Conservation (phyloP, 2,329 filamentous ascomycete species). For the Ophiocordyceps camponoti-floridani region DNA sequence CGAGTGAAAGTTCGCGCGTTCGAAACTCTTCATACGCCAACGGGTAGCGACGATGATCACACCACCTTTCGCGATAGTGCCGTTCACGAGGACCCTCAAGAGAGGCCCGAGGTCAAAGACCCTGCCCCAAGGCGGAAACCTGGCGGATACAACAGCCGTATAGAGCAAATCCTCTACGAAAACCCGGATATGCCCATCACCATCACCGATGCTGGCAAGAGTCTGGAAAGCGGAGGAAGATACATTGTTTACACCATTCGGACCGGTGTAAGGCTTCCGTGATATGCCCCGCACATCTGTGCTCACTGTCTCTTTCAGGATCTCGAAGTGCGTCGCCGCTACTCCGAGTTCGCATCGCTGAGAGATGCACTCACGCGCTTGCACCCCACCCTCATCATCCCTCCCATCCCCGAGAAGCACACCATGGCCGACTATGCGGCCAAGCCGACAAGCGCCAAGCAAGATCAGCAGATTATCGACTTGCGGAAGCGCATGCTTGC, state of each 20-base stretch:
- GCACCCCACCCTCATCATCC: slow-evolving; percentile 88
- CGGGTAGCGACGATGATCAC: slow-evolving; percentile 48
- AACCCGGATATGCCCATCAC: slow-evolving; percentile 77
- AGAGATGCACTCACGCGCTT: slow-evolving; percentile 76
- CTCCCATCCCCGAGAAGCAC: slow-evolving; percentile 96
- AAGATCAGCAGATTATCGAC: slow-evolving; percentile 93
- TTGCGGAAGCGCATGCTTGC: slow-evolving; percentile 90
- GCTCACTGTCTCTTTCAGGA: slow-evolving; percentile 38
- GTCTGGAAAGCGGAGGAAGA: slow-evolving; percentile 73
- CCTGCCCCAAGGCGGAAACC: slow-evolving; percentile 47
- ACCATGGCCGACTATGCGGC: slow-evolving; percentile 97
- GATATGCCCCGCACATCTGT: not conserved
- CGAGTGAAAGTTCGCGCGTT: slow-evolving; percentile 20
- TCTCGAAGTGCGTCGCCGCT: slow-evolving; percentile 82
- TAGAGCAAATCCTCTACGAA: slow-evolving; percentile 95
- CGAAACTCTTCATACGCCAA: slow-evolving; percentile 53
- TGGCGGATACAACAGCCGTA: slow-evolving; percentile 81
- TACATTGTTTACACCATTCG: slow-evolving; percentile 96
- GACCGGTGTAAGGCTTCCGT: slow-evolving; percentile 52
- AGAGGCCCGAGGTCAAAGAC: slow-evolving; percentile 23
- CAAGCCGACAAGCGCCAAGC: slow-evolving; percentile 93
- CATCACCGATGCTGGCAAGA: slow-evolving; percentile 93
- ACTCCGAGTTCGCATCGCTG: slow-evolving; percentile 90
- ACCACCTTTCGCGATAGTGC: slow-evolving; percentile 18
- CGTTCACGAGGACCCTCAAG: slow-evolving; percentile 24